Base-by-base conservation (phyloP, 78 protist genomes). In the Dictyostelium discoideum region DNA sequence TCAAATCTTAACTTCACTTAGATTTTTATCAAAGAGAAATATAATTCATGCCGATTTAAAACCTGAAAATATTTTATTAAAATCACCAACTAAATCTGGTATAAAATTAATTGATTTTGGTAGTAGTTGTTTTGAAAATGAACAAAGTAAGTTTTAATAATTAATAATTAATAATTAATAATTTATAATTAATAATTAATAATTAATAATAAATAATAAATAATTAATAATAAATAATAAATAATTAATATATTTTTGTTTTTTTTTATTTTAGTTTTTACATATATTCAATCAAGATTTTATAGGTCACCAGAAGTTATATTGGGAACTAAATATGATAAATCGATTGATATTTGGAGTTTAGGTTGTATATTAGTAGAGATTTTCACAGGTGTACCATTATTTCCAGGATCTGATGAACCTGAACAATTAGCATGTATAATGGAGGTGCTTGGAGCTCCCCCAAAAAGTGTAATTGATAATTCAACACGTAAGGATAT, bases 1-100 rank as follows among this genome's bases (percentile, higher is more conserved):
- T 29, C 99, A 98, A 94, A 85, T 99, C 4, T 96, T 99, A 0
- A 39, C 86, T 37, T 93, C 99, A 22, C 92, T 99, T 10, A 29
- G 73, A 39, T 96, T 96, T 24, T 83, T 98, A 40, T 73, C 93
- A 16, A 42, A 87, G 22, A 94, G 87, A 67, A 81, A 76, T 96
- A 95, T 98, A 81, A 98, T 99, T 60, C 99, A 99, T 96, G 99
- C 99, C 65, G 99, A 99, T 85, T 85, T 99, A 77, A 99, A 93
- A 92, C 99, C 99, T 2, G 99, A 99, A 85, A 99, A 99, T 96
- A 96, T 99, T 16, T 97, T 99, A 76, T 96, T 99, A 37, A 96
- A 95, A 84, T 29, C 65, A 54, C 94, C 98, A n/a, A 65, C 48
- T 20, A 97, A 94, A 37, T 65, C 96, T 42, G 87, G 88, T 42